These are phyloP conservation scores for Sisymbrium altissimum DNA, from an alignment of 345 rosid species.

Conservation along the genomic window DNA sequence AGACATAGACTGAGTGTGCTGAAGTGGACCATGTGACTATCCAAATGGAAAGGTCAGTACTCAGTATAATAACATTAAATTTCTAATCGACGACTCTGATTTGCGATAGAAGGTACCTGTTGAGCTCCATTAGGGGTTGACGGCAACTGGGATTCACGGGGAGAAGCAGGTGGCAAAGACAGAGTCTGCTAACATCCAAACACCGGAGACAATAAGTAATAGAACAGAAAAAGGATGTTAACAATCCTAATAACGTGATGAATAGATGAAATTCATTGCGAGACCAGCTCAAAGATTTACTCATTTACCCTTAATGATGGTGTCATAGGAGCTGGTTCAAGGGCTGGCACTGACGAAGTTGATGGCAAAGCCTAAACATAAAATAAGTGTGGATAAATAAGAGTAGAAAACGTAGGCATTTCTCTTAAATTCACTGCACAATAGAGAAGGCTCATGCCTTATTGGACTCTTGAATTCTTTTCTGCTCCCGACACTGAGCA, in stretches of 20 bases:
- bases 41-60: not conserved
- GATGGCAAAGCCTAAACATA: conserved; percentile 42
- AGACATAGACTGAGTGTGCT: conserved; percentile 30
- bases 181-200: conserved; percentile 38
- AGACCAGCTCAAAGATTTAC: not conserved
- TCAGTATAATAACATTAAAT: not conserved
- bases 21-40: conserved; percentile 37
- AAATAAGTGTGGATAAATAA: not conserved
- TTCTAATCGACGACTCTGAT: not conserved
- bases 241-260: not conserved
- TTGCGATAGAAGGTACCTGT: conserved; percentile 43
- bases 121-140: conserved; percentile 41
- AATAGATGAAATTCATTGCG: not conserved
- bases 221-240: not conserved
- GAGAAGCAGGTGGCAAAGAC: conserved; percentile 49
- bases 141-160: conserved; percentile 37
- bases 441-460: conserved; percentile 41
- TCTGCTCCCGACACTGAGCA: conserved; percentile 39
- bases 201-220: conserved; percentile 10
- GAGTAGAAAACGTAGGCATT: not conserved
- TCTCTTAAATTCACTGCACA: not conserved
- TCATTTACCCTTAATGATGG: conserved; percentile 46
- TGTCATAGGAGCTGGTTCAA: conserved; percentile 38
- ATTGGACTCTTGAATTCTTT: conserved; percentile 30
- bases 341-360: conserved; percentile 29